Base-by-base conservation (phyloP, 352 stramenopile genomes). In the Achlya hypogyna region DNA sequence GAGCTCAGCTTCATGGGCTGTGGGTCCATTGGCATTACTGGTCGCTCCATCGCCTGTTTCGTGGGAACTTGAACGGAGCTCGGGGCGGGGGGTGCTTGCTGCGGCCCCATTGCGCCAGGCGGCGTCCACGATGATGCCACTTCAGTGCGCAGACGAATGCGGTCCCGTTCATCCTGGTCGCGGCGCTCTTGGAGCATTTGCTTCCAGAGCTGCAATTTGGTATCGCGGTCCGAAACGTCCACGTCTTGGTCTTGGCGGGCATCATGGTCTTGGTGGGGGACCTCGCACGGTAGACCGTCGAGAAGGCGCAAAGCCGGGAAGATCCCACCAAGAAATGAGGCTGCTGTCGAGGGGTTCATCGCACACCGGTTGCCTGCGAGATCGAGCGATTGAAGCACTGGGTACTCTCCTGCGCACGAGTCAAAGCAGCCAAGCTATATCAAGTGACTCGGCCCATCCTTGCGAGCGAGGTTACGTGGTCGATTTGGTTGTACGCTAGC, bases 121-220 rank as follows among this genome's bases (percentile, higher is more conserved):
- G n/a, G n/a, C n/a, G n/a, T n/a, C n/a, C n/a, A n/a, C n/a, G n/a
- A n/a, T n/a, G n/a, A n/a, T n/a, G n/a, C n/a, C 32, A 31, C 25
- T 35, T 60, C 51, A 42, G 2, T 31, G 45, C 45, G 70, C 16
- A 63, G 71, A 25, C 38, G 72, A 2, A 45, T 45, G 25, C 63
- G 67, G 4, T 78, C 74, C 12, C 58, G 63, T 42, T 71, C 42
- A 4, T 81, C 73, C 28, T 73, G 65, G 9, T 58, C 60, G 29
- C 75, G 81, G 5, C 79, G 78, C 22, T 87, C 72, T 6, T 81
- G 73, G 42, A 78, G 75, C 54, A 86, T 78, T 1, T 74, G 76
- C 69, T 87, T 87, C 79, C 81, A 88, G 38, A 88, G 75, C 63
- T 86, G 73, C 62, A 88, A 71, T 38, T 88, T 89, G 67, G 51